A percentile compares a stretch with the other conserved stretches of the same genome.
These are phyloP conservation scores for Lippia alba DNA, from an alignment of 305 asterid genomes.

Conservation along the genomic window DNA sequence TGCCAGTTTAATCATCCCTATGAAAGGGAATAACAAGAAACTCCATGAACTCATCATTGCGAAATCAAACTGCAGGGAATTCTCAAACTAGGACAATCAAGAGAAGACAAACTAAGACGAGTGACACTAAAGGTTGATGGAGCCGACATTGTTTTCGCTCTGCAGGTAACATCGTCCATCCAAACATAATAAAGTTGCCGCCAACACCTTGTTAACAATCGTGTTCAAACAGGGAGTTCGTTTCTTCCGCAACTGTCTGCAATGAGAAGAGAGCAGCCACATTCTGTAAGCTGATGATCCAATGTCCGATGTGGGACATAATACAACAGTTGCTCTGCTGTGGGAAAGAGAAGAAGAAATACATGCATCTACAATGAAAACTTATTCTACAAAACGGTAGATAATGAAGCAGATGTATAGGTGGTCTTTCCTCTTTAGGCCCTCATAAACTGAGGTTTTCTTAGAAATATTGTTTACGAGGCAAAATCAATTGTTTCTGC, in stretches of 20 bases:
- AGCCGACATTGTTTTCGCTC: slow-evolving; percentile 78
- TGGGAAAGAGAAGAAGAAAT: slow-evolving; percentile 1
- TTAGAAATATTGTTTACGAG: background rate
- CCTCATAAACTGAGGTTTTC: background rate
- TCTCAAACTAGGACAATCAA: slow-evolving; percentile 78
- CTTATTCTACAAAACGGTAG: slow-evolving; percentile 2
- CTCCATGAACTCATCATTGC: slow-evolving; percentile 21
- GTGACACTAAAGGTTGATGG: slow-evolving; percentile 76
- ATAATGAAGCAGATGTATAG: background rate
- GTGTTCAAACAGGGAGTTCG: slow-evolving; percentile 71
- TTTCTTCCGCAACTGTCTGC: slow-evolving; percentile 87
- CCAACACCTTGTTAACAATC: slow-evolving; percentile 7
- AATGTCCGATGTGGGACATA: background rate
- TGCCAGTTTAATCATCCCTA: too few relatives aligned
- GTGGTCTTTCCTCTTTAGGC: background rate
- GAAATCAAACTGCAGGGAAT: slow-evolving; percentile 72
- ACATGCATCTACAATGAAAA: slow-evolving; percentile 14
- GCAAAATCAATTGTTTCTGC: background rate
- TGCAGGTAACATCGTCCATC: slow-evolving; percentile 55
- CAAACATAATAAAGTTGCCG: too few relatives aligned
- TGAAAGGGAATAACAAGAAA: too few relatives aligned
- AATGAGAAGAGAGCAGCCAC: slow-evolving; percentile 38
- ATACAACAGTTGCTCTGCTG: background rate
- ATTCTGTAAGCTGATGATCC: slow-evolving; percentile 19
- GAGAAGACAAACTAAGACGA: slow-evolving; percentile 79